Percentiles rank a stretch among this genome's conserved stretches.
These are phyloP conservation scores for Salix purpurea DNA, from an alignment of 345 rosid genomes.

Conservation along the genomic window DNA sequence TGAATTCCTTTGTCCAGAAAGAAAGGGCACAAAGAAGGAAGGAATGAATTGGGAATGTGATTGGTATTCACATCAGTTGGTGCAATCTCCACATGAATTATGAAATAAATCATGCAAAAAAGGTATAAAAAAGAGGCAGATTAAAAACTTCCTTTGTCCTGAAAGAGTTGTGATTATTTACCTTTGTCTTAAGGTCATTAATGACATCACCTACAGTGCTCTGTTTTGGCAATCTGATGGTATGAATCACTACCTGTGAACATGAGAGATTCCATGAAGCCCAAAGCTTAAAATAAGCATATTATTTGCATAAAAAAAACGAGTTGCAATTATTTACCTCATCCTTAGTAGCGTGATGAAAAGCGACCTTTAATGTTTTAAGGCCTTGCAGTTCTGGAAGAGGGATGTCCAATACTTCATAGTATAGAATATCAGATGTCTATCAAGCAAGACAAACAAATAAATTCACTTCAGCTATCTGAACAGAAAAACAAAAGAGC, in stretches of 20 bases:
- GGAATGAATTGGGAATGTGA: neutral
- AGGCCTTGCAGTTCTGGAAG: constrained; percentile 89
- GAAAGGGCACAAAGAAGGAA: neutral
- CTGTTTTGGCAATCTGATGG: constrained; percentile 36
- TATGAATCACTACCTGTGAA: constrained; percentile 40
- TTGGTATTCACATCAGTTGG: neutral
- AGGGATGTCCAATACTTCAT: constrained; percentile 92
- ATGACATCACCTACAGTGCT: constrained; percentile 37
- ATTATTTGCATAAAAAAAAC: neutral
- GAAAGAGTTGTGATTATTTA: constrained; percentile 8
- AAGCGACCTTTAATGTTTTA: constrained; percentile 46
- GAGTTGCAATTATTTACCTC: constrained; percentile 1
- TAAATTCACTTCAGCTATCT: neutral
- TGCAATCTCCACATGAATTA: neutral
- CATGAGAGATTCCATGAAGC: constrained; percentile 9
- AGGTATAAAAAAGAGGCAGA: neutral
- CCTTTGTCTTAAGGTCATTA: constrained; percentile 32
- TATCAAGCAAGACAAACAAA: constrained; percentile 23
- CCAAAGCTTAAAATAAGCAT: constrained; percentile 4
- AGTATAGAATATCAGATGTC: constrained; percentile 88
- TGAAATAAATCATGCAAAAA: neutral
- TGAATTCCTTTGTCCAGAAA: neutral
- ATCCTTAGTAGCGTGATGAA: constrained; percentile 23
- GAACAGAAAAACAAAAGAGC: constrained; percentile 3
- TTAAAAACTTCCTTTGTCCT: neutral